Evolutionary conservation across 768 basidiomycete genomes (phyloP), one percentile per base, ranked within the genome.

Genomic region (Ramaria sp.): DNA sequence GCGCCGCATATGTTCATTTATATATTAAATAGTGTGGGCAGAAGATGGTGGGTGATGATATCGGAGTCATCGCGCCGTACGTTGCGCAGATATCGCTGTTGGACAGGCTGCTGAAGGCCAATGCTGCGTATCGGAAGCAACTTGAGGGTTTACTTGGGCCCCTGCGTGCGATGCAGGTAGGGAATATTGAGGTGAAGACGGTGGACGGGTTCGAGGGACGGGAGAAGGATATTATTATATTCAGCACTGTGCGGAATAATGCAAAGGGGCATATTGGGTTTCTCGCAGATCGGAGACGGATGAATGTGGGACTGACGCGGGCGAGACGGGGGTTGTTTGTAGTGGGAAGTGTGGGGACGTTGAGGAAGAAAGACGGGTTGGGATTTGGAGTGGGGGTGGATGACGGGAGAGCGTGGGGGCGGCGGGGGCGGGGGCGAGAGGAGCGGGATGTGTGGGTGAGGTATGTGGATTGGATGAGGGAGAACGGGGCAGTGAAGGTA

Each of bases 151-250:
- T 79, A 0, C 73, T 94, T 22, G 91, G 90, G 20, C 67, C 74
- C 13, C 74, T 75, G 44, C 81, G 89, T 24, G 80, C 75, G 18
- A 71, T 77, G 68, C 82, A 93, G 59, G 66, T 90, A 6, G 63
- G 69, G 0, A 65, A 77, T 50, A 76, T 96, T 50, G 92, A 95
- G 66, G 78, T 95, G 62, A 89, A 88, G 70, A 95, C 92, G 0
- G 92, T 96, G 13, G 92, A 96, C 61, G 92, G 92, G 18, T 96
- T 94, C 65, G 90, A 96, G 66, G 92, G 92, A 12, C 77, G 90
- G 43, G 90, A 96, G 71, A 95, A 95, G 70, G 85, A 90, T 28
- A 81, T 95, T 39, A 88, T 96, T 58, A 75, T 96, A 41, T 93
- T 96, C 66, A 90, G 88, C 39, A 93, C 91, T 3, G 91, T 93